Base-by-base conservation (phyloP, 2,329 filamentous ascomycete species). In the Trichoderma harzianum region DNA sequence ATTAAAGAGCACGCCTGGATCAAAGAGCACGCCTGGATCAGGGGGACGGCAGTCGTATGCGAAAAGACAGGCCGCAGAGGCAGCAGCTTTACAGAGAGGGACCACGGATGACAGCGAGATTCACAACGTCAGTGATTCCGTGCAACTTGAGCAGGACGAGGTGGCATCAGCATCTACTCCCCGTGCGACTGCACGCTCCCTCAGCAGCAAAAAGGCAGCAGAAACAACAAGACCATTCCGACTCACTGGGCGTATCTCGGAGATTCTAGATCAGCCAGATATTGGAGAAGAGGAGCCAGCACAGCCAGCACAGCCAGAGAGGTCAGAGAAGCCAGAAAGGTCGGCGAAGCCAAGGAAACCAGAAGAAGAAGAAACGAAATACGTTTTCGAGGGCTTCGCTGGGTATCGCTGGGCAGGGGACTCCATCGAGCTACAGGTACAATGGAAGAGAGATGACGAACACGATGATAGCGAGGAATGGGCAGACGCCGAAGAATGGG, bases 341-440 rank as follows among this genome's bases (percentile, higher is more conserved):
- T 10, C 16, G 1, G 55, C 3, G 12, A 28, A 58, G 21, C 16
- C 26, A 28, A 18, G 7, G 11, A 30, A 16, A 5, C 26, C 14
- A 24, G 71, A 55, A 14, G 70, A 70, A 0, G 71, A 58, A 1
- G 28, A 74, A 7, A 68, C 57, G 39, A 70, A 76, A 63, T 77
- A 65, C 69, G n/a, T 51, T 11, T 75, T 80, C 53, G 75, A 72
- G 18, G 70, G 72, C 16, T 77, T 81, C 61, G 18, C 68, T 14
- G 72, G 75, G 8, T 72, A 81, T 43, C 79, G 80, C 62, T 81
- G 80, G 79, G 69, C 26, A 0, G 75, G 69, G 7, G 75, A 79
- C 65, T 70, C 75, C 11, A 76, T 82, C 0, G 74, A 81, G 26
- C 74, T 82, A 5, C 67, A 75, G 8, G 77, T 82, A 5, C 73